Evolutionary conservation across 2,329 filamentous ascomycete genomes (phyloP).

Genomic region (Chaetomium globosum): DNA sequence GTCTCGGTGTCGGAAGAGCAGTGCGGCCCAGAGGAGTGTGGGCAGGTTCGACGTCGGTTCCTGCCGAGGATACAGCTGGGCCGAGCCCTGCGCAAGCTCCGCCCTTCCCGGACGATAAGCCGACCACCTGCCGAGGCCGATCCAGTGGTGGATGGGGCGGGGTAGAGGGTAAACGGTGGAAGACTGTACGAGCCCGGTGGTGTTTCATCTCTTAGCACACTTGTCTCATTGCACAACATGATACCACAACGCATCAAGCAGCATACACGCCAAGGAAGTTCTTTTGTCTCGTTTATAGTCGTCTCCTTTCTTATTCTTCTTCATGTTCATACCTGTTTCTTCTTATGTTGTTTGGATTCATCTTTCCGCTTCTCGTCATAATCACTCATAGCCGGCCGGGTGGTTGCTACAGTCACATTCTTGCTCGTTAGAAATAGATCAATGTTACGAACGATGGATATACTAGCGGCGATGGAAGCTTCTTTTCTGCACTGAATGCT

Average conservation of each 20-base stretch:
- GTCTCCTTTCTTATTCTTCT: slow-evolving; percentile 5
- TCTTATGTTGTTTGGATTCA: slow-evolving; percentile 31
- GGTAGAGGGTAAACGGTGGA: not conserved
- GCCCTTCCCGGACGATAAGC: not conserved
- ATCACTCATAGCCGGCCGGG: slow-evolving; percentile 27
- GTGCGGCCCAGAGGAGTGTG: slow-evolving; percentile 32
- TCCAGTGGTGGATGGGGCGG: not conserved
- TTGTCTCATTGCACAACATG: slow-evolving; percentile 26
- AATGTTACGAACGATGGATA: slow-evolving; percentile 12
- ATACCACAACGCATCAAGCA: slow-evolving; percentile 28
- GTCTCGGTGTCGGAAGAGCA: not conserved
- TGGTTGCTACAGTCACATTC: slow-evolving; percentile 19
- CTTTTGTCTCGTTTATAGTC: slow-evolving; percentile 22
- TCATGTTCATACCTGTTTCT: slow-evolving; percentile 28
- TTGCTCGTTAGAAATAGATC: slow-evolving; percentile 24
- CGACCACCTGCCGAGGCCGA: not conserved
- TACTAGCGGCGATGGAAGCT: not conserved
- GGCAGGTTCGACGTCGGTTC: slow-evolving; percentile 29
- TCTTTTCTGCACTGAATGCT: not conserved
- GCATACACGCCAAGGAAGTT: slow-evolving; percentile 24
- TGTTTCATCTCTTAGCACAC: slow-evolving; percentile 15
- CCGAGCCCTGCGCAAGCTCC: slow-evolving; percentile 9
- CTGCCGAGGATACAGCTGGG: slow-evolving; percentile 20
- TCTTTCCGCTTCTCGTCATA: slow-evolving; percentile 20
- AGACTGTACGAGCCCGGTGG: slow-evolving; percentile 22